Percentiles rank a stretch among this genome's conserved stretches.
Conservation (phyloP, 257 asterid genomes). For the Solanum virginianum region DNA sequence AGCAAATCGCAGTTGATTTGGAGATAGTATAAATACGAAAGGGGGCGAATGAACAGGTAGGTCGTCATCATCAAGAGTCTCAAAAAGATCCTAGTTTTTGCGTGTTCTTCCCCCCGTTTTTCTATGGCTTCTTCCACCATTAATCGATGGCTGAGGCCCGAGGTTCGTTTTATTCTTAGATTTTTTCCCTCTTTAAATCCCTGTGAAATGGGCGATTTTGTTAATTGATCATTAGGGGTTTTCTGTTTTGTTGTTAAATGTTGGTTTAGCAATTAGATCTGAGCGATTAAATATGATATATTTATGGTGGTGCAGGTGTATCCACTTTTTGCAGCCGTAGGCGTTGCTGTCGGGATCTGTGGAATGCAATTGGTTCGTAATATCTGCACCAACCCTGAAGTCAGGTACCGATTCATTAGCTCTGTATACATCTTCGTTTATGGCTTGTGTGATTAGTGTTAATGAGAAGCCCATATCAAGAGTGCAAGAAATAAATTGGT, state of each 20-base stretch:
- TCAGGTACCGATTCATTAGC: slow-evolving; percentile 37
- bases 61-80: not conserved
- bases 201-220: not conserved
- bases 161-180: slow-evolving; percentile 28
- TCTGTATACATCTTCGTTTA: not conserved
- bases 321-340: slow-evolving; percentile 81
- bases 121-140: slow-evolving; percentile 48
- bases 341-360: slow-evolving; percentile 82
- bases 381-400: slow-evolving; percentile 72
- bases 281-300: not conserved
- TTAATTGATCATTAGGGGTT: not conserved
- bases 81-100: not conserved
- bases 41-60: not conserved
- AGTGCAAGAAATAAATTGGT: not conserved
- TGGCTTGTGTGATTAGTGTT: not conserved
- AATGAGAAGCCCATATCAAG: not conserved
- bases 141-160: slow-evolving; percentile 88
- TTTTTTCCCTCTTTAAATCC: not conserved
- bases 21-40: not conserved
- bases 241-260: not conserved
- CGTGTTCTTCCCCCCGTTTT: not conserved
- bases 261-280: slow-evolving; percentile 14
- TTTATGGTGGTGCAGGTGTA: slow-evolving; percentile 37
- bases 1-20: not conserved
- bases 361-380: slow-evolving; percentile 86